Evolutionary conservation across 1,284 basidiomycete species (phyloP).

Genomic region (Rhodotorula sp.): DNA sequence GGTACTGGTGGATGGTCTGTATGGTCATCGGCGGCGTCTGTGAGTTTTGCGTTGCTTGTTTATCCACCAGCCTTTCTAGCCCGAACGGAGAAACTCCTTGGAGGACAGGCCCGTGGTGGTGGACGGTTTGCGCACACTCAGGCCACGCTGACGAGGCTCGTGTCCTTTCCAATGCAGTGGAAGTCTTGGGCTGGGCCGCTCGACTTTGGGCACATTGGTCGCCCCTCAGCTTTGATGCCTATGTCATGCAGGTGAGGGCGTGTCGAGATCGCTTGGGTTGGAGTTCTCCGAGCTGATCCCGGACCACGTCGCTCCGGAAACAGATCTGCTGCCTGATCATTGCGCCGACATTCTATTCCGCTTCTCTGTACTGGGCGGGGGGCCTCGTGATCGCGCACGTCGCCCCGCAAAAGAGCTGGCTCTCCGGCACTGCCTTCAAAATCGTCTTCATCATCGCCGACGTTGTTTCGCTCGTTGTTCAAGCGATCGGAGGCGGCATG

Average conservation of each 20-base stretch:
- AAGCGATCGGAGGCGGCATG: conserved; percentile 51
- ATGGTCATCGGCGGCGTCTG: background rate
- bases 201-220: conserved; percentile 16
- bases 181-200: conserved; percentile 21
- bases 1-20: conserved; percentile 6
- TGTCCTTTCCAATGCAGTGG: conserved; percentile 7
- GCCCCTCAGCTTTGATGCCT: conserved; percentile 1
- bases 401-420: conserved; percentile 42
- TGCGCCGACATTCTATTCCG: conserved; percentile 50
- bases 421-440: conserved; percentile 47
- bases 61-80: too few species aligned
- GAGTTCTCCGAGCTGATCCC: background rate
- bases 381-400: conserved; percentile 48
- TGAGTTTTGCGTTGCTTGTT: background rate
- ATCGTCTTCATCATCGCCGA: conserved; percentile 50
- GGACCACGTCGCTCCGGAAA: background rate
- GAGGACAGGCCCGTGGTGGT: too few species aligned
- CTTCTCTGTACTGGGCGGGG: conserved; percentile 48
- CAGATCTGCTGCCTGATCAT: conserved; percentile 43
- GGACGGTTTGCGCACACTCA: too few species aligned
- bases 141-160: background rate
- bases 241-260: conserved; percentile 11
- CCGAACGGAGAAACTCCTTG: too few species aligned
- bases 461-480: conserved; percentile 50
- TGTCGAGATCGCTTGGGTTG: background rate